Conservation (phyloP, 2,329 filamentous ascomycete genomes). For the Monilinia fructicola region DNA sequence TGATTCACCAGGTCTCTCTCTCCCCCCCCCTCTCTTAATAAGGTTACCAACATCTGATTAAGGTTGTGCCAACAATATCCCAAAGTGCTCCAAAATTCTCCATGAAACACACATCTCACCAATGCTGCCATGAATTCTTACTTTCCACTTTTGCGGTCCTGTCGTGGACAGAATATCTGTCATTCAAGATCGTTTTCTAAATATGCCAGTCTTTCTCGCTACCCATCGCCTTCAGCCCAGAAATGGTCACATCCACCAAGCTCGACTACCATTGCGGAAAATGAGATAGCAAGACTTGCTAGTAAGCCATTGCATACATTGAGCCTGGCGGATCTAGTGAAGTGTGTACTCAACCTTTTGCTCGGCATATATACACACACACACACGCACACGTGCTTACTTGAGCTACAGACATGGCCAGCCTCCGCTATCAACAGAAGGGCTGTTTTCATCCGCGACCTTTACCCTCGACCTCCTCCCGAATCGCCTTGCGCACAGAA, state of each 20-base stretch:
- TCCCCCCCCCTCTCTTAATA: too few species aligned
- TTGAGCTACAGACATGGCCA: constrained; percentile 62
- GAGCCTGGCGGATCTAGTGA: constrained; percentile 84
- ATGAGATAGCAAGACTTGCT: constrained; percentile 77
- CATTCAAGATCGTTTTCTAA: constrained; percentile 9
- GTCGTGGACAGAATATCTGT: constrained; percentile 1
- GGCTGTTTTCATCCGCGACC: constrained; percentile 86
- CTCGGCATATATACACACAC: not conserved
- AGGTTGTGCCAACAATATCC: too few species aligned
- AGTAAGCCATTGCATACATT: constrained; percentile 75
- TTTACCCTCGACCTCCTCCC: constrained; percentile 93
- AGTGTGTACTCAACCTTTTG: constrained; percentile 51
- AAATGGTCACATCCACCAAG: constrained; percentile 48
- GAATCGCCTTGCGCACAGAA: constrained; percentile 87
- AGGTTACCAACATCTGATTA: too few species aligned
- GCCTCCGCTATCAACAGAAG: constrained; percentile 76
- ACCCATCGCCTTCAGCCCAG: constrained; percentile 38
- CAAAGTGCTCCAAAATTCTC: not conserved
- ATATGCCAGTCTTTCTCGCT: constrained; percentile 22
- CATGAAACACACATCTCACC: not conserved
- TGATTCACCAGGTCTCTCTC: too few species aligned
- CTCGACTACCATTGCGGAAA: constrained; percentile 59
- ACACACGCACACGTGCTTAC: constrained; percentile 23
- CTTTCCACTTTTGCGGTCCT: not conserved
- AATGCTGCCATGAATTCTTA: constrained; percentile 5